These are phyloP conservation scores for Exserohilum rostratum DNA, from an alignment of 2,329 filamentous ascomycete species.

Conservation along the genomic window DNA sequence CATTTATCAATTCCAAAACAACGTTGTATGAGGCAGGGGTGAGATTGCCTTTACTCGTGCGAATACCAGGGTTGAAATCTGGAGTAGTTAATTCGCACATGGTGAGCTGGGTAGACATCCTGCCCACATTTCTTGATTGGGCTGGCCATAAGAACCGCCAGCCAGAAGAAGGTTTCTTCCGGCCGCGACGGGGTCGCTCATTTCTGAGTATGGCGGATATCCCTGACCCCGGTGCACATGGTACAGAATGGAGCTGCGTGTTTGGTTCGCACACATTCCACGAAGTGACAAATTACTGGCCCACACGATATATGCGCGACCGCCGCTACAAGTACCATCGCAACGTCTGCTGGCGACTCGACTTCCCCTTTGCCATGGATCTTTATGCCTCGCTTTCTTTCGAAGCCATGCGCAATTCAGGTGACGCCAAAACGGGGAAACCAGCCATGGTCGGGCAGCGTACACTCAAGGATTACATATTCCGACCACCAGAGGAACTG, in stretches of 20 bases:
- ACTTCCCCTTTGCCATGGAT: not conserved
- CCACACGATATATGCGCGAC: too few species aligned
- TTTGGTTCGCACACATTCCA: not conserved
- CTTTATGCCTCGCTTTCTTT: not conserved
- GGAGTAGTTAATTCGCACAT: not conserved
- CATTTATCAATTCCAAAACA: not conserved
- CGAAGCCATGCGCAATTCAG: not conserved
- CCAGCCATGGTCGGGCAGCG: not conserved
- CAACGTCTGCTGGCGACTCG: not conserved
- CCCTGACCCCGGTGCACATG: too few species aligned
- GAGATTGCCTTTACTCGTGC: not conserved
- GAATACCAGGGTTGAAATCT: not conserved
- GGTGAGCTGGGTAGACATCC: not conserved
- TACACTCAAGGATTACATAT: not conserved
- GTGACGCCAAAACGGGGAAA: not conserved
- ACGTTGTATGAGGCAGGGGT: not conserved
- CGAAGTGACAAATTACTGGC: not conserved
- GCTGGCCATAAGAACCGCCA: not conserved
- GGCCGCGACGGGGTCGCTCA: too few species aligned
- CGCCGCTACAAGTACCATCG: too few species aligned
- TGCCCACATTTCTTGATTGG: not conserved
- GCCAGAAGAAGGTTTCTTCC: not conserved
- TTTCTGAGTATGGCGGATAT: too few species aligned
- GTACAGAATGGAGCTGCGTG: not conserved
- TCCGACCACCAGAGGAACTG: not conserved